A percentile compares a stretch with the other conserved stretches of the same genome.
Evolutionary conservation across 441 rosid species (phyloP).

Genomic region (Aquilaria agallochum): DNA sequence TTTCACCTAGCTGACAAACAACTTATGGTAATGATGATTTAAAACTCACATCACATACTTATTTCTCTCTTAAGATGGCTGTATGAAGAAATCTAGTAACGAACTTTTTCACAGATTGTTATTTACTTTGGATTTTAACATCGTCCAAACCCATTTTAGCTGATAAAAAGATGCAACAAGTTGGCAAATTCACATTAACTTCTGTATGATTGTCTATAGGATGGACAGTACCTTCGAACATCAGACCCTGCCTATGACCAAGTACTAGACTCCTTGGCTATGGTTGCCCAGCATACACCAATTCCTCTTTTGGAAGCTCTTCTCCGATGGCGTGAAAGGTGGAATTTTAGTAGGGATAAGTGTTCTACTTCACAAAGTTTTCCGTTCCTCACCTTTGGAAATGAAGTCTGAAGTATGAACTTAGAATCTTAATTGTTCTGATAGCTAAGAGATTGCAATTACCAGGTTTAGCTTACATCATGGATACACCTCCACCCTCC

Average conservation of each 20-base stretch:
- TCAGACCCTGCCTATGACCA: constrained; percentile 95
- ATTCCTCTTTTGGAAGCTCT: constrained; percentile 94
- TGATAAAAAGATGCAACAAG: no score
- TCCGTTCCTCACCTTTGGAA: background rate
- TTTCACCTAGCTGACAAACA: background rate
- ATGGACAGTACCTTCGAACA: constrained; percentile 94
- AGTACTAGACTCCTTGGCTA: constrained; percentile 89
- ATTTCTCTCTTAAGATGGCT: no score
- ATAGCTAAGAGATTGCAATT: no score
- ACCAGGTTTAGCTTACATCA: no score
- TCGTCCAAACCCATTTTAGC: no score
- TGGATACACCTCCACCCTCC: no score
- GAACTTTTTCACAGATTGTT: no score
- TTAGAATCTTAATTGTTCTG: no score
- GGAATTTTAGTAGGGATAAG: background rate
- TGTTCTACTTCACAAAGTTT: background rate
- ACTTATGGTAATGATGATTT: no score
- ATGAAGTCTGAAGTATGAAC: background rate
- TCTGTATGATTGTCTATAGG: constrained; percentile 34
- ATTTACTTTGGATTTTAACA: no score
- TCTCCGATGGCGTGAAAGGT: constrained; percentile 91
- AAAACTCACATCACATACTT: no score
- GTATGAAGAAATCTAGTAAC: no score
- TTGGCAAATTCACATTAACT: background rate
- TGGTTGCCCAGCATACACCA: constrained; percentile 93